Evolutionary conservation across 306 rosid genomes (phyloP), one percentile per base, ranked within the genome.

Genomic region (Casuarina equisetifolia): DNA sequence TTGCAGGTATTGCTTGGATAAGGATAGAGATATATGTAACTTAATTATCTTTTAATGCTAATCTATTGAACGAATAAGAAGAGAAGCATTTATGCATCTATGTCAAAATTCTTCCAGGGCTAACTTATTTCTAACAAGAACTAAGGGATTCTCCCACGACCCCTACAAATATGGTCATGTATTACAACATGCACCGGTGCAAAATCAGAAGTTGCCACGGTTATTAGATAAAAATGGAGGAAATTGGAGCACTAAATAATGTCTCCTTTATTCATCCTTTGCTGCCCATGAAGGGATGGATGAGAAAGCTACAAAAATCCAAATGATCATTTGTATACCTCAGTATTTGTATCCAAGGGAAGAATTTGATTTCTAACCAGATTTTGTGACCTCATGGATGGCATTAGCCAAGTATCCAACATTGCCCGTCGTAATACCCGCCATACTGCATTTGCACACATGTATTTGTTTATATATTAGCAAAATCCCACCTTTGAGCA

Each of bases 341-440:
- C 51, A 25, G 36, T 38, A 64, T 25, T 25, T 25, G 32, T 25
- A 25, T 25, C 32, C 0, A 57, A 5, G 25, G n/a, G 20, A 57
- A 81, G 44, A 70, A 49, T 13, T 39, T 69, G 80, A 66, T 39
- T 55, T 57, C 74, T 87, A 88, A 52, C 81, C 58, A 67, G 90
- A 90, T 81, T 89, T 91, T 69, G 97, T 87, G 59, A 95, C 90
- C 86, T 89, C 96, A n/a, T 95, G 86, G 81, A 95, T 91, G 51
- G 98, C 97, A 51, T 95, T 86, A 59, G 97, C 97, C 58, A 95
- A 82, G 75, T 90, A 92, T 74, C 81, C 91, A 32, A 95, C 97
- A 36, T 95, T 92, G 42, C 93, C 89, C 13, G 96, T 73, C 57
- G 92, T 92, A 70, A 95, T 84, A 79, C 98, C 98, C 43, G 98